Percentiles rank a stretch among this genome's conserved stretches.
Evolutionary conservation across 2,329 filamentous ascomycete species (phyloP).

Genomic region (Xylariaceae sp.): DNA sequence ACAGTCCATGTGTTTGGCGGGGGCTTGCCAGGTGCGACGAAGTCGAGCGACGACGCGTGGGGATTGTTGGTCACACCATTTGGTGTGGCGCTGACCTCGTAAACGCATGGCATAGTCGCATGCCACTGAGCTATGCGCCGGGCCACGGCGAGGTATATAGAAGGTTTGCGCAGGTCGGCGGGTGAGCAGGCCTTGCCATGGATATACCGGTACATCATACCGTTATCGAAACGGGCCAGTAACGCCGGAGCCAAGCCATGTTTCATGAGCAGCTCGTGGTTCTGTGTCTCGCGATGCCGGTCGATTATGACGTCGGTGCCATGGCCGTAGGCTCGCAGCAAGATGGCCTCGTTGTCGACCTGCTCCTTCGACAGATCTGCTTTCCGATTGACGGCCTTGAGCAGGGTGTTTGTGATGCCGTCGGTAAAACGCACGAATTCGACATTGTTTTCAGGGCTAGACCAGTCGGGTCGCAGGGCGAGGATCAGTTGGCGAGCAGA

Average conservation of each 20-base stretch:
- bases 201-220: slow-evolving; percentile 90
- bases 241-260: slow-evolving; percentile 79
- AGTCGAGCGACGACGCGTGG: slow-evolving; percentile 41
- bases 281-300: slow-evolving; percentile 73
- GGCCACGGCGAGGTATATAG: slow-evolving; percentile 78
- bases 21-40: slow-evolving; percentile 60
- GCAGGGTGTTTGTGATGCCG: slow-evolving; percentile 92
- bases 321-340: slow-evolving; percentile 89
- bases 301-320: slow-evolving; percentile 95
- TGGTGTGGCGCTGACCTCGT: slow-evolving; percentile 34
- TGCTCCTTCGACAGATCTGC: slow-evolving; percentile 58
- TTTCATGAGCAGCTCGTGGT: slow-evolving; percentile 81
- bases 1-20: slow-evolving; percentile 91
- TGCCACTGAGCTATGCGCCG: slow-evolving; percentile 89
- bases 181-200: slow-evolving; percentile 74
- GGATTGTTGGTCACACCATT: slow-evolving; percentile 32
- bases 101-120: slow-evolving; percentile 59
- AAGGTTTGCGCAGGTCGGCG: slow-evolving; percentile 68
- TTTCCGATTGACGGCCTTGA: slow-evolving; percentile 68
- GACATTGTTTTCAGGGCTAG: slow-evolving; percentile 63
- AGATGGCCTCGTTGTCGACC: slow-evolving; percentile 66
- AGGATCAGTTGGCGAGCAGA: slow-evolving; percentile 77
- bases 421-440: slow-evolving; percentile 91
- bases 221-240: slow-evolving; percentile 89
- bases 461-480: slow-evolving; percentile 79